Conservation (phyloP, 2,329 filamentous ascomycete genomes). For the Falciphora oryzae region DNA sequence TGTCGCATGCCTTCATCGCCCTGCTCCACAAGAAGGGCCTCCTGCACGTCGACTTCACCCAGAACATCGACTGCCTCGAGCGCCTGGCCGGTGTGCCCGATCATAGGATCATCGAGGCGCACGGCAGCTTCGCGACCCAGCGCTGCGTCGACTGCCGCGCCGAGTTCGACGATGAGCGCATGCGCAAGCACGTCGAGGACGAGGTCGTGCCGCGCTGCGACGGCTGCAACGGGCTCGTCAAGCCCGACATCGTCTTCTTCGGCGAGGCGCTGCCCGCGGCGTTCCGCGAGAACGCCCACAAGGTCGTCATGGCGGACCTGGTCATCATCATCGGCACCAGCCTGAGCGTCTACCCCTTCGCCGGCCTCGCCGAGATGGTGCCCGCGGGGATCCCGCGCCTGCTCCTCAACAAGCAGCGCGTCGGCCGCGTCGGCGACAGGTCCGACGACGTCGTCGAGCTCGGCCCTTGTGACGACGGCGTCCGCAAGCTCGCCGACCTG, state of each 20-base stretch:
- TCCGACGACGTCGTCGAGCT: slow-evolving; percentile 80
- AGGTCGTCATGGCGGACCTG: slow-evolving; percentile 63
- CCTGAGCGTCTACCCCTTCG: slow-evolving; percentile 80
- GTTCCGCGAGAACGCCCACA: slow-evolving; percentile 55
- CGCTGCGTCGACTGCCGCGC: slow-evolving; percentile 81
- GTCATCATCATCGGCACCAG: slow-evolving; percentile 87
- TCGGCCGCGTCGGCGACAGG: slow-evolving; percentile 70
- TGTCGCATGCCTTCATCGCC: slow-evolving; percentile 84
- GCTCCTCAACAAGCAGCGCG: slow-evolving; percentile 80
- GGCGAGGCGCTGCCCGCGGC: slow-evolving; percentile 81
- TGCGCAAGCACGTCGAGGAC: slow-evolving; percentile 62
- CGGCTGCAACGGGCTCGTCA: slow-evolving; percentile 78
- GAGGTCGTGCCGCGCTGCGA: slow-evolving; percentile 67
- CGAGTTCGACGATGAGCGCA: slow-evolving; percentile 65
- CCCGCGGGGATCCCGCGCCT: slow-evolving; percentile 62
- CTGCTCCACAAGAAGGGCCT: slow-evolving; percentile 74
- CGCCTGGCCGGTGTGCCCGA: slow-evolving; percentile 75
- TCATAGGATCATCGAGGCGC: slow-evolving; percentile 82
- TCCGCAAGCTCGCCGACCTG: slow-evolving; percentile 69
- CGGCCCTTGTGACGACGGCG: slow-evolving; percentile 76
- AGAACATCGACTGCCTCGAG: slow-evolving; percentile 97
- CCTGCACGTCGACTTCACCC: slow-evolving; percentile 83
- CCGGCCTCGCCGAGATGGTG: slow-evolving; percentile 64
- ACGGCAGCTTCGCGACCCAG: slow-evolving; percentile 88
- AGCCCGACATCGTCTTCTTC: slow-evolving; percentile 97